Evolutionary conservation across 495 filamentous ascomycete genomes (phyloP).

Genomic region (Bacidia rubella): DNA sequence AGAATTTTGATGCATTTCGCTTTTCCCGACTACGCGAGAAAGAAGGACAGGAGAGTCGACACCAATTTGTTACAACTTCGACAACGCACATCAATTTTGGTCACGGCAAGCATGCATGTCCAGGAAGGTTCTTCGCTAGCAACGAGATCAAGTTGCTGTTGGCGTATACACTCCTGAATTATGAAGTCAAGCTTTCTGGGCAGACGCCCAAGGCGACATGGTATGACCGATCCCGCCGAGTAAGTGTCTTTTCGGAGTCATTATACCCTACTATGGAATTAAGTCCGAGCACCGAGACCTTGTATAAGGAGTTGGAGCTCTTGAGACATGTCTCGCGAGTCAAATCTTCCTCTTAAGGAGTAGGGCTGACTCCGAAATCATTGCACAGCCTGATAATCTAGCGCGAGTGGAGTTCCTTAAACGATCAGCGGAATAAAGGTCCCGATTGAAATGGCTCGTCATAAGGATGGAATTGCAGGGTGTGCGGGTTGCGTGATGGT

Average conservation of each 20-base stretch:
- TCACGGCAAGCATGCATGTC: constrained; percentile 39
- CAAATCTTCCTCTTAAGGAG: too few relatives aligned
- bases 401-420: neutral
- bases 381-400: neutral
- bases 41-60: constrained; percentile 19
- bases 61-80: constrained; percentile 32
- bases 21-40: constrained; percentile 31
- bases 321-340: too few relatives aligned
- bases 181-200: neutral
- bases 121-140: constrained; percentile 39
- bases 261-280: too few relatives aligned
- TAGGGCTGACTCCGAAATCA: too few relatives aligned
- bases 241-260: too few relatives aligned
- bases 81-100: constrained; percentile 34
- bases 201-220: neutral
- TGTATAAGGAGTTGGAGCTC: too few relatives aligned
- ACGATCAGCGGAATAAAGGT: neutral
- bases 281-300: too few relatives aligned
- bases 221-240: neutral
- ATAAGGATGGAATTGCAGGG: too few relatives aligned
- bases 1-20: constrained; percentile 26
- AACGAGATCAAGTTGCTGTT: constrained; percentile 33
- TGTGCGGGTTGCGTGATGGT: too few relatives aligned
- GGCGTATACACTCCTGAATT: neutral
- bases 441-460: neutral